Evolutionary conservation across 768 basidiomycete genomes (phyloP), one percentile per base, ranked within the genome.

Genomic region (Russula vinacea): DNA sequence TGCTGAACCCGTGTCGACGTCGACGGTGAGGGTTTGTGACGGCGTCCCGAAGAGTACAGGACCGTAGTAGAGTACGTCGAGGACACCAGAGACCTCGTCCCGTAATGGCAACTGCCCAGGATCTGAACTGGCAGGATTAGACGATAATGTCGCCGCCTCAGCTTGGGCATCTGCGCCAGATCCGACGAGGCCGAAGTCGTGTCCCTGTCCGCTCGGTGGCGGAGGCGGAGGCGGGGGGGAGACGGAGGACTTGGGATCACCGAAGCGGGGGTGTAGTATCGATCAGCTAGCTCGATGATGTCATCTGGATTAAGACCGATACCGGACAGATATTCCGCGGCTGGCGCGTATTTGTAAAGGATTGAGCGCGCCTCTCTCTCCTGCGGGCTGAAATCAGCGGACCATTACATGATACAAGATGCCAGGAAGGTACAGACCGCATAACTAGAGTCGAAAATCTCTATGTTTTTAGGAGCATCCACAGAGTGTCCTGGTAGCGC

Each of bases 1-100:
- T 39, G 82, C 77, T 8, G 83, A 85, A 56, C 88, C 86, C 3
- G 88, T 89, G 72, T 90, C 88, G 67, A 89, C 75, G 71, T 86
- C 82, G 39, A 89, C 78, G 2, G 78, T 76, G 19, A 89, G 69
- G 24, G 66, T 58, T 71, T 88, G 86, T 0, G 74, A 67, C 1
- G 81, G 81, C 19, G 84, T 84, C 11, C 88, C 89, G 57, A 89
- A 76, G 6, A 67, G 40, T 53, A 86, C 58, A 10, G 71, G 64
- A 2, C 80, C 81, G 59, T 80, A 83, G 70, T 85, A 86, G 59
- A 81, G 72, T 33, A 80, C 64, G 62, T 84, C 82, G 49, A 79
- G 66, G 32, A 62, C 62, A 19, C 74, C 76, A 24, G 74, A 71
- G 2, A 78, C 73, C 62, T 77, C 71, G 69, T 83, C 82, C 13